Base-by-base conservation (phyloP, 2,329 filamentous ascomycete genomes). In the Geoglossum cookeanum region DNA sequence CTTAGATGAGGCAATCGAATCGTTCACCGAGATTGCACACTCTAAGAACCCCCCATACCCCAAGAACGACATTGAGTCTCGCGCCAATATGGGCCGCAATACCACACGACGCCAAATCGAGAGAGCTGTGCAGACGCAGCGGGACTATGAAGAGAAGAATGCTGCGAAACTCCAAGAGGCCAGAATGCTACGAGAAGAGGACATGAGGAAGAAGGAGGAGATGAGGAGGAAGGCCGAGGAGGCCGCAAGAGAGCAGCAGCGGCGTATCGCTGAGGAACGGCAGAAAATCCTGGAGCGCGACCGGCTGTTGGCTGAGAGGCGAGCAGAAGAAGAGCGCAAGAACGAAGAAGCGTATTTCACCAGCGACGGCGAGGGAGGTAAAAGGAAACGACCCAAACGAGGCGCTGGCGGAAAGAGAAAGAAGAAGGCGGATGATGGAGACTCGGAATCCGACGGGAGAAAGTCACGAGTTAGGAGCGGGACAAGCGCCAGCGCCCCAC, bases 41-140 rank as follows among this genome's bases (percentile, higher is more conserved):
- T 73, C 73, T 39, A 80, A 81, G 58, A 77, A 77, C 60, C 80
- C 92, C 3, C 94, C 92, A 0, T 98, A 96, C 69, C 92, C 91
- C 5, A 84, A 87, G 64, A 78, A 85, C 59, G 88, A 96, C 63
- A 80, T 98, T 39, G 91, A 97, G 68, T 87, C 94, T 70, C 88
- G 94, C 66, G 91, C 92, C 48, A 94, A 87, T 75, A 98, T 98
- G 92, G 90, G 88, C 62, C 83, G 85, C 60, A 95, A 96, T 68
- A 98, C 94, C 0, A 87, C 95, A 72, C 84, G 87, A 62, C 89
- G 87, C 64, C 91, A 98, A 68, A 79, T 98, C 11, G 87, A 94
- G 65, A 83, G 89, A 64, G 85, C 87, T 3, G 80, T 91, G 53
- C 83, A 87, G 62, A 84, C 80, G 62, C 92, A 98, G 68, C 84